These are phyloP conservation scores for Fagopyrum esculentum DNA, from an alignment of 148 eudicot genomes.

Conservation along the genomic window DNA sequence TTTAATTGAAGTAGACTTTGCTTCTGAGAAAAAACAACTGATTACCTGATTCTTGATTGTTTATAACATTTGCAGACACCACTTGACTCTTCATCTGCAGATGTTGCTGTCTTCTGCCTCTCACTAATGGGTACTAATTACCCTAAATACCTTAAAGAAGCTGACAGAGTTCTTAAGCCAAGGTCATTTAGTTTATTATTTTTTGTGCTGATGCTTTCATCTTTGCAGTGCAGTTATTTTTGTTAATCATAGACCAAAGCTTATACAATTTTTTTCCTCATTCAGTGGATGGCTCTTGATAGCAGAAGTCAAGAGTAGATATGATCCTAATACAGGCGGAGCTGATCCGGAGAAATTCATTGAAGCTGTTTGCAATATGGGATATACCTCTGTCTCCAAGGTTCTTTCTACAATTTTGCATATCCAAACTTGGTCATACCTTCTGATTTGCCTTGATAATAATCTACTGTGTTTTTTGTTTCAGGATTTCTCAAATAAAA, in stretches of 20 bases:
- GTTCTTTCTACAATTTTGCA: slow-evolving; percentile 18
- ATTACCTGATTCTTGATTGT: background rate
- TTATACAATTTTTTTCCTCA: background rate
- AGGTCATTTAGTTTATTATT: slow-evolving; percentile 28
- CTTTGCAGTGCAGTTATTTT: background rate
- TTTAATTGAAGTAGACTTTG: background rate
- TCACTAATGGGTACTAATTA: slow-evolving; percentile 92
- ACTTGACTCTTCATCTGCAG: slow-evolving; percentile 62
- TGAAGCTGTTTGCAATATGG: slow-evolving; percentile 66
- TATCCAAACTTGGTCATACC: background rate
- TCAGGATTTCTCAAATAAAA: slow-evolving; percentile 93
- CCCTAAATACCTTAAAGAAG: slow-evolving; percentile 71
- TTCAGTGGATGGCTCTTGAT: slow-evolving; percentile 91
- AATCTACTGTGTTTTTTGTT: background rate
- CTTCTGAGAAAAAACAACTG: background rate
- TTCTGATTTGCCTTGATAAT: background rate
- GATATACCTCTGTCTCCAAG: slow-evolving; percentile 53
- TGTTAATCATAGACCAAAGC: background rate
- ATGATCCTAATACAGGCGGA: slow-evolving; percentile 83
- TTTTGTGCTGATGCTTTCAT: background rate
- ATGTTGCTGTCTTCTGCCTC: slow-evolving; percentile 89
- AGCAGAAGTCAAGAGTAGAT: slow-evolving; percentile 95
- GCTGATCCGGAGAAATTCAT: slow-evolving; percentile 69
- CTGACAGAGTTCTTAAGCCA: slow-evolving; percentile 80
- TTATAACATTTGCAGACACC: slow-evolving; percentile 59